These are phyloP conservation scores for Filosporella fistucella DNA, from an alignment of 495 filamentous ascomycete genomes.

Conservation along the genomic window DNA sequence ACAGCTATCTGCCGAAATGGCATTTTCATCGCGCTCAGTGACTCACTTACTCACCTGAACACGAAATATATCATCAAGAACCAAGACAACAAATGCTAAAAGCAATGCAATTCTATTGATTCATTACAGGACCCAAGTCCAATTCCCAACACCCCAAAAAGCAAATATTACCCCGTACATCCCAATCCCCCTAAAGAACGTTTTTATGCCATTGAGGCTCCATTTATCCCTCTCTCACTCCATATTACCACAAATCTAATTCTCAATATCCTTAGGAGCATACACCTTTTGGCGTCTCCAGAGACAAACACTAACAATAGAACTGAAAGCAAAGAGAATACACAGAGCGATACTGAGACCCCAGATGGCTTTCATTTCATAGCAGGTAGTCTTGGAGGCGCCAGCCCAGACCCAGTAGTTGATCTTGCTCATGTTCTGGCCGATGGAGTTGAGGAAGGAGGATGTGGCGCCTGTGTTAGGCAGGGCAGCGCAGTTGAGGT, in stretches of 20 bases:
- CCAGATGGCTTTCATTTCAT: slow-evolving; percentile 86
- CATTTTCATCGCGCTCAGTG: too few relatives aligned
- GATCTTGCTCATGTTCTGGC: slow-evolving; percentile 40
- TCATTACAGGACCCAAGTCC: slow-evolving; percentile 10
- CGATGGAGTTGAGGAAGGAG: slow-evolving; percentile 26
- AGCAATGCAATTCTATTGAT: slow-evolving; percentile 9
- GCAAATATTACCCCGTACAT: slow-evolving; percentile 5
- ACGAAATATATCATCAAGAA: too few relatives aligned
- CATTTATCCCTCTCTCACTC: not conserved
- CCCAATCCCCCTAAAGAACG: not conserved
- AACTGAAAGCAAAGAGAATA: slow-evolving; percentile 67
- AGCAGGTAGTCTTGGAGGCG: slow-evolving; percentile 66
- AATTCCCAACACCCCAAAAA: not conserved
- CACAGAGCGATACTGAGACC: slow-evolving; percentile 80
- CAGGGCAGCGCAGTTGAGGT: slow-evolving; percentile 60
- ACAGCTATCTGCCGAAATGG: too few relatives aligned
- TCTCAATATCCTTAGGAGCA: slow-evolving; percentile 31
- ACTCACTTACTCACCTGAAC: too few relatives aligned
- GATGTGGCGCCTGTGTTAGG: slow-evolving; percentile 28
- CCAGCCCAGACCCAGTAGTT: slow-evolving; percentile 59
- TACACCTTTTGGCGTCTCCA: slow-evolving; percentile 15
- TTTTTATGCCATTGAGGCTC: slow-evolving; percentile 9
- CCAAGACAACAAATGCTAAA: too few relatives aligned
- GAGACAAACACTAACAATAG: slow-evolving; percentile 20
- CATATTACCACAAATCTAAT: slow-evolving; percentile 14